phyloP scores from a whole-genome alignment of 208 protist genomes.

The Phytomonas sp. region DNA sequence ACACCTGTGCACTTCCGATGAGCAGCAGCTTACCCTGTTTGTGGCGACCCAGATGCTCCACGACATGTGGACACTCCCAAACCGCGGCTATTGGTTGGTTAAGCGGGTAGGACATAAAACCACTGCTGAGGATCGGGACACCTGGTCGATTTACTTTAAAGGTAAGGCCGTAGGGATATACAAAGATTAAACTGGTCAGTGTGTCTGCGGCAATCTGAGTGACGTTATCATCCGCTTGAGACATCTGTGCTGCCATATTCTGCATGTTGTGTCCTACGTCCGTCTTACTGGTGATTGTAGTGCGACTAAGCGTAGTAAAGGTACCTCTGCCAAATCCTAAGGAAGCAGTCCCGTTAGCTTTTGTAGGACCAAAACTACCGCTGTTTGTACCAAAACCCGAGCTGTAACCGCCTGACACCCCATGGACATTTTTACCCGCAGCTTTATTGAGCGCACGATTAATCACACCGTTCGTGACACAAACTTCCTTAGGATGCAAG shows the following conservation, averaged over 20 bases:
- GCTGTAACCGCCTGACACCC: constrained; percentile 14
- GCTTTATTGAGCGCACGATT: constrained; percentile 92
- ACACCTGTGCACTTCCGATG: constrained; percentile 82
- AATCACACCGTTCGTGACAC: constrained; percentile 90
- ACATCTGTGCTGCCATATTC: constrained; percentile 4
- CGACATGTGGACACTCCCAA: constrained; percentile 63
- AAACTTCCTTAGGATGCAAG: constrained; percentile 94
- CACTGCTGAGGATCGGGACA: constrained; percentile 91
- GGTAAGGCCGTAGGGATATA: constrained; percentile 94
- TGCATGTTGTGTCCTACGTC: constrained; percentile 29
- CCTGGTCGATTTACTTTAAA: constrained; percentile 91
- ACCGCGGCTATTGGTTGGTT: constrained; percentile 88
- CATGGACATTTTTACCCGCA: constrained; percentile 79
- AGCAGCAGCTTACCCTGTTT: constrained; percentile 89
- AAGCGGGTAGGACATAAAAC: constrained; percentile 93
- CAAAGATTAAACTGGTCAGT: constrained; percentile 60
- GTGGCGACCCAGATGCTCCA: constrained; percentile 60
- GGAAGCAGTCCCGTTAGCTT: constrained; percentile 11
- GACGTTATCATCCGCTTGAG: constrained; percentile 5
- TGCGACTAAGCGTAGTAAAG: constrained; percentile 55
- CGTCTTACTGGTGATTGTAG: constrained; percentile 24
- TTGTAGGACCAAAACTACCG: neutral
- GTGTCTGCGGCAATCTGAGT: neutral
- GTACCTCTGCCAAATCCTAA: constrained; percentile 9
- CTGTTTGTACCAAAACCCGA: constrained; percentile 4